Base-by-base conservation (phyloP, 495 filamentous ascomycete species). In the Margaritispora aquatica region DNA sequence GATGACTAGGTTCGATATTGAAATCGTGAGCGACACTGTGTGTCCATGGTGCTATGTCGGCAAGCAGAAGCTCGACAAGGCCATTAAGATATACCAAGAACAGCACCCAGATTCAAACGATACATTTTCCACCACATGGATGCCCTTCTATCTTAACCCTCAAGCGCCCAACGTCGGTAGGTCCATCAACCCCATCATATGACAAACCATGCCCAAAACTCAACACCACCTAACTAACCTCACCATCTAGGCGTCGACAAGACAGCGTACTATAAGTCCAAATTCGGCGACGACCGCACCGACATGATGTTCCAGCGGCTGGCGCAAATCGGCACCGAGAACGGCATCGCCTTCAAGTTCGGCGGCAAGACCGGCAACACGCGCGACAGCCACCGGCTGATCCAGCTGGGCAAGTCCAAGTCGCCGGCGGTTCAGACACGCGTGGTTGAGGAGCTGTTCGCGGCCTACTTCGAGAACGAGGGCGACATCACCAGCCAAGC, bases 1-100 rank as follows among this genome's bases (percentile, higher is more conserved):
- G 64, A 93, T 94, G 89, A 88, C 88, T 21, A 82, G 84, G 63
- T 90, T 90, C 77, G 77, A 80, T 38, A 89, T 94, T 70, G 78
- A 87, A 22, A 80, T 94, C 61, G 81, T 89, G n/a, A 80, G 73
- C 34, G 90, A 94, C 74, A 86, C 80, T 20, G 82, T 93, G 58
- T 96, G 90, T 68, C 89, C 89, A 1, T 89, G 82, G 88, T 96
- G 91, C 77, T 95, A 90, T 69, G 75, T 96, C n/a, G 90, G 89
- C 66, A 87, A 88, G 66, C 84, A 81, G 56, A 84, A 88, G 38
- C 82, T 96, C 10, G 79, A 86, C 36, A 75, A 75, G 44, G 89
- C 86, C 26, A 93, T 95, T 62, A 61, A 69, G 2, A 65, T 75
- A n/a, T 89, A 89, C 75, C 80, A 83, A 61, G 67, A 74, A 51